Evolutionary conservation across 2,329 filamentous ascomycete species (phyloP).

Genomic region (Magnaporthales sp.): DNA sequence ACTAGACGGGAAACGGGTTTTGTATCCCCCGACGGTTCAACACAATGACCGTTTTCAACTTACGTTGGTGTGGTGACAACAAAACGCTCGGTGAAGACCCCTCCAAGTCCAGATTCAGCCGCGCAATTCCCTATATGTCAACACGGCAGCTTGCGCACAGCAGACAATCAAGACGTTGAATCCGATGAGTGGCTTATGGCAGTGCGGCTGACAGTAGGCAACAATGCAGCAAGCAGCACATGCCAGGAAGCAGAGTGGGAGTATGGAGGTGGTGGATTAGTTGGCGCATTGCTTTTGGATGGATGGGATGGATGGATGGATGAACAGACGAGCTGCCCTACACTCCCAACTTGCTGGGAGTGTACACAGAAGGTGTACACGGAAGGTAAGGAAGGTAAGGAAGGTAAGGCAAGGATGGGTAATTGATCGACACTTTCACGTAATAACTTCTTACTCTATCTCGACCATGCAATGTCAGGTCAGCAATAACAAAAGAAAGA

Average conservation of each 20-base stretch:
- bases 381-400: neutral
- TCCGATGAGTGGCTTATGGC: neutral
- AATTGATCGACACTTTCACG: neutral
- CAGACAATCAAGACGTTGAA: neutral
- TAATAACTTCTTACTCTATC: neutral
- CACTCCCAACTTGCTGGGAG: neutral
- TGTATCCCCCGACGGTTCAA: neutral
- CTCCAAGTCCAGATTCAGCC: neutral
- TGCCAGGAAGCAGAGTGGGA: neutral
- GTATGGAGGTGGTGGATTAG: neutral
- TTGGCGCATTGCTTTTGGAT: neutral
- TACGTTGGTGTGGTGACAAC: neutral
- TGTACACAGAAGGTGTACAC: neutral
- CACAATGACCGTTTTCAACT: neutral
- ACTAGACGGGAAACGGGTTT: neutral
- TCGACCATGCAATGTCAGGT: neutral
- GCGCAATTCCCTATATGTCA: neutral
- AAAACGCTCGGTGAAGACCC: neutral
- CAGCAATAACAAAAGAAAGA: neutral
- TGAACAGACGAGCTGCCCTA: neutral
- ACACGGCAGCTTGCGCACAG: neutral
- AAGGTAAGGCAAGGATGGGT: too few relatives aligned
- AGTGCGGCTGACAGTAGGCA: neutral
- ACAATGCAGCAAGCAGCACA: neutral
- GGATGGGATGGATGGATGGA: neutral